Conservation (phyloP, 2,329 filamentous ascomycete genomes). For the Colletotrichum tofieldiae region DNA sequence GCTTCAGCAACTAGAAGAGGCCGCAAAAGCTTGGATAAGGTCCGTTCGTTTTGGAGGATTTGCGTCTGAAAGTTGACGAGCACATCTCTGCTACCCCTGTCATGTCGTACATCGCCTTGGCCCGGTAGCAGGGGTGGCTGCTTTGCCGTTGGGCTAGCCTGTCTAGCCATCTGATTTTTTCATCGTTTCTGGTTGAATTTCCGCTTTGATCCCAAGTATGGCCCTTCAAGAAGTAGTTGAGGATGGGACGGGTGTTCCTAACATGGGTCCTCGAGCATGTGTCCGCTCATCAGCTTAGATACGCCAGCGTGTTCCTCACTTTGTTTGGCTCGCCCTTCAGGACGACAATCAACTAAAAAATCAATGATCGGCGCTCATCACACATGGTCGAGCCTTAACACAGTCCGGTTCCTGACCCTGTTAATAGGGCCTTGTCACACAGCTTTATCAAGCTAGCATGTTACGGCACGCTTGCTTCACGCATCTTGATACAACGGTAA, state of each 20-base stretch:
- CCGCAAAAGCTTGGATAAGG: neutral
- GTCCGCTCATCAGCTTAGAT: slow-evolving; percentile 13
- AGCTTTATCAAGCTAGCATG: slow-evolving; percentile 18
- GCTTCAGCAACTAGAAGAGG: neutral
- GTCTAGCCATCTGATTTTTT: slow-evolving; percentile 4
- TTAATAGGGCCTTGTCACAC: slow-evolving; percentile 22
- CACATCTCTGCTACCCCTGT: slow-evolving; percentile 27
- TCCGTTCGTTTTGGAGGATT: slow-evolving; percentile 16
- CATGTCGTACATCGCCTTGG: slow-evolving; percentile 41
- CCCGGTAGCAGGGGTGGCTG: slow-evolving; percentile 32
- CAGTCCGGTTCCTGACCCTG: slow-evolving; percentile 21
- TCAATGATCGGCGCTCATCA: slow-evolving; percentile 38
- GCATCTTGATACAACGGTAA: slow-evolving; percentile 30
- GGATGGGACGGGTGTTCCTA: slow-evolving; percentile 5
- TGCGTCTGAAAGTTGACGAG: slow-evolving; percentile 9
- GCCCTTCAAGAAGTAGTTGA: neutral
- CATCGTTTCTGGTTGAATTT: slow-evolving; percentile 20
- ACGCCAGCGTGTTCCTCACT: neutral
- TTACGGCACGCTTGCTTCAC: slow-evolving; percentile 24
- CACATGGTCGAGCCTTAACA: slow-evolving; percentile 21
- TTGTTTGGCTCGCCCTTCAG: slow-evolving; percentile 15
- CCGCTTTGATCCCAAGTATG: slow-evolving; percentile 14
- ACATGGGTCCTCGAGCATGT: neutral
- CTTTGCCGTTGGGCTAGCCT: slow-evolving; percentile 39
- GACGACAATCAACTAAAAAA: slow-evolving; percentile 19